Conservation (phyloP, 352 stramenopile species). For the Phytopythium aichiense region DNA sequence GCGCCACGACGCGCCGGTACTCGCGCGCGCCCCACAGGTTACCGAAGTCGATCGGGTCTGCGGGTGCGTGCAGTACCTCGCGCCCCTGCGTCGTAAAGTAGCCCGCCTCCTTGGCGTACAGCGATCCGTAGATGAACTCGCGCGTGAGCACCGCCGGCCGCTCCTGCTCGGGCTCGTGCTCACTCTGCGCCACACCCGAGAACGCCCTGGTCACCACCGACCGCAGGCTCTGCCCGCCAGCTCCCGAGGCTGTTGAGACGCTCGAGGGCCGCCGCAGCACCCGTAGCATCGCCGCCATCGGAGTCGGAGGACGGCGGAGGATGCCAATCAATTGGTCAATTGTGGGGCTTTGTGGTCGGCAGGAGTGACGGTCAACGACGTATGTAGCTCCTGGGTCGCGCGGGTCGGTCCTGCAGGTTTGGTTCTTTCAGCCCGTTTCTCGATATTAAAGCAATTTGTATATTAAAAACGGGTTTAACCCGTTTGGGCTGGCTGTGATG, state of each 20-base stretch:
- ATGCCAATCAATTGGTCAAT: neutral
- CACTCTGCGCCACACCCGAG: neutral
- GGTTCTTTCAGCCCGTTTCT: neutral
- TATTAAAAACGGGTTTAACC: neutral
- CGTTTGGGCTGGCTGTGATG: neutral
- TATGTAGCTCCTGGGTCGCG: neutral
- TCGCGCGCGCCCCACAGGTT: slow-evolving; percentile 74
- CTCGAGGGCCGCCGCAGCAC: neutral
- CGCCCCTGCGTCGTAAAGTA: slow-evolving; percentile 81
- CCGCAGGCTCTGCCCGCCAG: neutral
- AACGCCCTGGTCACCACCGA: neutral
- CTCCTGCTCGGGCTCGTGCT: neutral
- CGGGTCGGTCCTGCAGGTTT: neutral
- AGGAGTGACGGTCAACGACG: neutral
- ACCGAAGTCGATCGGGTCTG: slow-evolving; percentile 61
- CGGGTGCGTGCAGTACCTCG: slow-evolving; percentile 68
- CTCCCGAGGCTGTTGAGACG: neutral
- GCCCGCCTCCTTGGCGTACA: slow-evolving; percentile 73
- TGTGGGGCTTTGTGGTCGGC: neutral
- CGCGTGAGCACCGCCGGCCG: slow-evolving; percentile 47
- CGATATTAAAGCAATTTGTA: neutral
- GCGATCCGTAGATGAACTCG: slow-evolving; percentile 79
- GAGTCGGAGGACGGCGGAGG: neutral
- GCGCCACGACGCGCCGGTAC: slow-evolving; percentile 56
- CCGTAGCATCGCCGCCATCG: neutral